Base-by-base conservation (phyloP, 108 stramenopile genomes). In the Cyclotella baltica region DNA sequence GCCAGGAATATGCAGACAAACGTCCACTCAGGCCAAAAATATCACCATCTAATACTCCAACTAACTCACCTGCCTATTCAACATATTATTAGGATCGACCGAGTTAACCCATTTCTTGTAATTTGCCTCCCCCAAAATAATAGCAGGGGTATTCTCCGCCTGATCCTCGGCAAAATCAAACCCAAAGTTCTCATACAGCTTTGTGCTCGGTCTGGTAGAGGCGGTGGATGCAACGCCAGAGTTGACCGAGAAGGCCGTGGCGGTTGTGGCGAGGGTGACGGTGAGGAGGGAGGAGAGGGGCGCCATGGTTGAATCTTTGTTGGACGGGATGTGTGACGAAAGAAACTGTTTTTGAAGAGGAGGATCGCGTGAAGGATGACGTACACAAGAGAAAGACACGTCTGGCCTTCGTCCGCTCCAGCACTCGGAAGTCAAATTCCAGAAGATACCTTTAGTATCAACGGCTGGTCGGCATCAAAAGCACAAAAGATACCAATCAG, bases 71-170 rank as follows among this genome's bases (percentile, higher is more conserved):
- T 94, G 87, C 38, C 89, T 77, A 75, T 95, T 95, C n/a, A 95
- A 76, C 77, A 95, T 83, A 68, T 83, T 87, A 70, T 93, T 78
- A 34, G 91, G 88, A 47, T 85, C 84, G 46, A 87, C 78, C 29
- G 61, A 78, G 61, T 87, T 88, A 37, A 93, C 81, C 86, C 88
- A 95, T 85, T 91, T 89, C 89, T 95, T 95, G 83, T 95, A 95
- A 68, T 92, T 88, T 25, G 85, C 88, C 82, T 95, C 94, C 62
- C 94, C 94, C 71, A 86, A 80, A 58, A 95, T 82, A 62, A 83
- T 56, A 52, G 85, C 80, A 19, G 90, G 89, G 33, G 91, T 89
- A 81, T 95, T 95, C 57, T 88, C 86, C 40, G 83, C 90, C 43
- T 90, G 90, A 72, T 90, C 86, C 77, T 95, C 94, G 5, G 85